Evolutionary conservation across 2,329 filamentous ascomycete genomes (phyloP).

Genomic region (Akanthomyces lecanii): DNA sequence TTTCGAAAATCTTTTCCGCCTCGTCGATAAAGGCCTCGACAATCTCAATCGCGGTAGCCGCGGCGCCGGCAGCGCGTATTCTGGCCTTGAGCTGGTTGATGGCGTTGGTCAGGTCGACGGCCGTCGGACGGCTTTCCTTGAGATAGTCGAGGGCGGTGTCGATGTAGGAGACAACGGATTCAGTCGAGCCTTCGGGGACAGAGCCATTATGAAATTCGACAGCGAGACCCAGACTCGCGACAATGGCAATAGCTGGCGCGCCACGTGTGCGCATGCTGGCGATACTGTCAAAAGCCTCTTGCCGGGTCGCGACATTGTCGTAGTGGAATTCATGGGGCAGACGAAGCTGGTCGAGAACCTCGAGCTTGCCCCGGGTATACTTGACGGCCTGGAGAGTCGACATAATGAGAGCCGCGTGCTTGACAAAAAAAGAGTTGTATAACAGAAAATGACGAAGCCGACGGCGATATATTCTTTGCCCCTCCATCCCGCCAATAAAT

Average conservation of each 20-base stretch:
- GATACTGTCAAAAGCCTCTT: conserved; percentile 79
- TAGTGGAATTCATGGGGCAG: conserved; percentile 78
- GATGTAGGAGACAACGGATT: conserved; percentile 67
- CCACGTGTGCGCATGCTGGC: conserved; percentile 72
- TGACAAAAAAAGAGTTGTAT: neutral
- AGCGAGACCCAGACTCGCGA: conserved; percentile 84
- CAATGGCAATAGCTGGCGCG: conserved; percentile 94
- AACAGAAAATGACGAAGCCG: neutral
- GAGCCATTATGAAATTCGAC: conserved; percentile 68
- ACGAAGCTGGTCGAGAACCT: conserved; percentile 79
- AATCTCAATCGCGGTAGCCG: conserved; percentile 47
- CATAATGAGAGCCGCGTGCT: conserved; percentile 53
- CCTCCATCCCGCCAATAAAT: conserved; percentile 18
- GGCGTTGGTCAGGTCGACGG: conserved; percentile 90
- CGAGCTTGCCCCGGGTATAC: conserved; percentile 66
- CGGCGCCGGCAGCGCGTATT: conserved; percentile 47
- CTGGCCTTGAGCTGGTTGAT: conserved; percentile 71
- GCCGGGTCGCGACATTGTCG: conserved; percentile 63
- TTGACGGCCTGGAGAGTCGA: conserved; percentile 71
- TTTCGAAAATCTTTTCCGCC: conserved; percentile 80
- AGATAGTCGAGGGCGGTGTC: conserved; percentile 77
- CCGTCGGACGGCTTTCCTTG: conserved; percentile 84
- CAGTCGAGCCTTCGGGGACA: conserved; percentile 38
- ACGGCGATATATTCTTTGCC: conserved; percentile 7
- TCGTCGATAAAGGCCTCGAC: conserved; percentile 68